phyloP scores from a whole-genome alignment of 2,329 filamentous ascomycete species.

The Alternaria sp. region DNA sequence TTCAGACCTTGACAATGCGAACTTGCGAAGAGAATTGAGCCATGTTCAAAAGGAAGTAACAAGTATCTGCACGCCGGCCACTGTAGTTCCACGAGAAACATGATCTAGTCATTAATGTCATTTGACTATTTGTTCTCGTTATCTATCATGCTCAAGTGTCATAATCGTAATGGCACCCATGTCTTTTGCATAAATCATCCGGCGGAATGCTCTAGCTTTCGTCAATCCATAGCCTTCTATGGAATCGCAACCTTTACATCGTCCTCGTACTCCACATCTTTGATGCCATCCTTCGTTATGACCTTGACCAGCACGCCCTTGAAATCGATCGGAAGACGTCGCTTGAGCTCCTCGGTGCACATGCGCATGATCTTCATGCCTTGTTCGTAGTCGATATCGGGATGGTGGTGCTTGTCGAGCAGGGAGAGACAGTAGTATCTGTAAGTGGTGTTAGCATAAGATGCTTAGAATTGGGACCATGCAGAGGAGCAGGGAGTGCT shows the following conservation, averaged over 20 bases:
- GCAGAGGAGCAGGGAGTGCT: background rate
- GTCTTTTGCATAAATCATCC: slow-evolving; percentile 10
- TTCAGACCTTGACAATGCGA: background rate
- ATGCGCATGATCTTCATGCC: slow-evolving; percentile 91
- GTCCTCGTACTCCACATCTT: slow-evolving; percentile 86
- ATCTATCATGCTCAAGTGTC: slow-evolving; percentile 10
- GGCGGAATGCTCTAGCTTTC: slow-evolving; percentile 7
- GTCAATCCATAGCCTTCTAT: slow-evolving; percentile 47
- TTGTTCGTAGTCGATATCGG: slow-evolving; percentile 87
- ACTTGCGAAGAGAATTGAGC: background rate
- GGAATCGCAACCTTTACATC: slow-evolving; percentile 73
- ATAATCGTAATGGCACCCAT: slow-evolving; percentile 11
- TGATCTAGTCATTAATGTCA: background rate
- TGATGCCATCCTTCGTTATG: slow-evolving; percentile 91
- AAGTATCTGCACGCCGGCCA: background rate
- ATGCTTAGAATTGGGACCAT: background rate
- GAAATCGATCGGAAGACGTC: slow-evolving; percentile 97
- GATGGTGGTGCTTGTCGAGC: slow-evolving; percentile 98
- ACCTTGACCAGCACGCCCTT: slow-evolving; percentile 96
- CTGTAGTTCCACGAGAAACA: background rate
- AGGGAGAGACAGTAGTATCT: slow-evolving; percentile 98
- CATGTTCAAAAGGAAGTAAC: background rate
- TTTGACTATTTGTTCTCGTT: slow-evolving; percentile 1
- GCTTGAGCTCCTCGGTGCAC: slow-evolving; percentile 97
- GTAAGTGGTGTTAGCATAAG: slow-evolving; percentile 8